These are phyloP conservation scores for Leptographium lundbergii DNA, from an alignment of 2,329 filamentous ascomycete genomes.

Conservation along the genomic window DNA sequence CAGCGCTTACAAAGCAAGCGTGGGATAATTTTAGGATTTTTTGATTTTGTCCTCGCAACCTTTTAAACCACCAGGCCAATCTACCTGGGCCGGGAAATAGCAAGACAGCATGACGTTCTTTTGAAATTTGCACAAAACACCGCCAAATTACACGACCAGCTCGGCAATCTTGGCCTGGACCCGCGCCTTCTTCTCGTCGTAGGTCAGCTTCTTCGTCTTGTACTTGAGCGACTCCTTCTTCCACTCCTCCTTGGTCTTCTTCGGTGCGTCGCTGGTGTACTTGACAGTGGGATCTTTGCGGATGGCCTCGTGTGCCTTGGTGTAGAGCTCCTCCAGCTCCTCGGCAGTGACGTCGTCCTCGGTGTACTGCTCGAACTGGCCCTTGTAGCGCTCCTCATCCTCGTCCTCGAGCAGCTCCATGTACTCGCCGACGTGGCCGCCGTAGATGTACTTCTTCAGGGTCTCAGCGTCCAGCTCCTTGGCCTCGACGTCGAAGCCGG, in stretches of 20 bases:
- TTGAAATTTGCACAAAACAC: slow-evolving; percentile 7
- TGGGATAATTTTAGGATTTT: background rate
- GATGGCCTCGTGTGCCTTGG: slow-evolving; percentile 90
- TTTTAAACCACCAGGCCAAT: background rate
- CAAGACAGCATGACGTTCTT: background rate
- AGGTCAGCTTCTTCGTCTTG: slow-evolving; percentile 63
- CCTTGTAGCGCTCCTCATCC: slow-evolving; percentile 99
- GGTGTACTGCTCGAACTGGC: slow-evolving; percentile 95
- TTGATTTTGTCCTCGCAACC: slow-evolving; percentile 4
- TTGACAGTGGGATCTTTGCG: slow-evolving; percentile 98
- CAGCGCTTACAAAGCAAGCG: background rate
- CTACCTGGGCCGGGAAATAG: background rate
- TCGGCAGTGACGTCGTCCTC: slow-evolving; percentile 95
- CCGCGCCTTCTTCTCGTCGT: slow-evolving; percentile 69
- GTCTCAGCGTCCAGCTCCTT: slow-evolving; percentile 97
- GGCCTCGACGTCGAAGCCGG: slow-evolving; percentile 90
- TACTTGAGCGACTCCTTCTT: slow-evolving; percentile 92
- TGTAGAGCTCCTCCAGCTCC: slow-evolving; percentile 91
- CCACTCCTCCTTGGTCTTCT: slow-evolving; percentile 97
- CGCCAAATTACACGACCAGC: slow-evolving; percentile 41
- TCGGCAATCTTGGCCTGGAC: slow-evolving; percentile 87
- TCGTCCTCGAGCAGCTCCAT: slow-evolving; percentile 99
- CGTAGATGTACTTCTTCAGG: slow-evolving; percentile 99
- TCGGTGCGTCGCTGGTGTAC: slow-evolving; percentile 56
- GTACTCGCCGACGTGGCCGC: slow-evolving; percentile 97